Evolutionary conservation across 257 asterid genomes (phyloP), one percentile per base, ranked within the genome.

Genomic region (Fraxinus americana): DNA sequence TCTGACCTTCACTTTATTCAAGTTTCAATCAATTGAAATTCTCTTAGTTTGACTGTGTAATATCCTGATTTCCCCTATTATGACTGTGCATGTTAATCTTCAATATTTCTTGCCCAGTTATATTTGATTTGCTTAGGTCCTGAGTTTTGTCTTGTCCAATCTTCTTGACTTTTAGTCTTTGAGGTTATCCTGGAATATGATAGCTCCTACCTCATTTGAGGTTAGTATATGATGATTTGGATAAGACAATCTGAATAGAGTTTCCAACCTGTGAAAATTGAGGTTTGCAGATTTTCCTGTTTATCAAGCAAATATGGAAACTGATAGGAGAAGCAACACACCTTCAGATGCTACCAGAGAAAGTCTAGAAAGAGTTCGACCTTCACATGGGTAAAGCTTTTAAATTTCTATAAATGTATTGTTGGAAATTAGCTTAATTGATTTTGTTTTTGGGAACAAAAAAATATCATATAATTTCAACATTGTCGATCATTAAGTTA

Each of bases 181-280:
- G 77, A 80, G 75, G 76, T 80, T 82, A 74, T 83, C 75, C 77
- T 82, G 77, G 84, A 71, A 71, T 41, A 85, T 78, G 89, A 75
- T 69, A 78, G 82, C 80, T 74, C 81, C 82, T 77, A 48, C 82
- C 79, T 78, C 87, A 73, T 66, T 79, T 54, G 80, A 83, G 88
- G 83, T 87, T 77, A 83, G 85, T 86, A 50, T 86, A 91, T 88
- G 80, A 92, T 90, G 97, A 85, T 83, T 84, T 90, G 84, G 91
- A 80, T 85, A 85, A 83, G 87, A 86, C 89, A 89, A 54, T 83
- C 78, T 61, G 83, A 87, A 86, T 88, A 85, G 74, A 70, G 54
- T 79, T 82, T 85, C 82, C 90, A 70, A 79, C 78, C 75, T 9
- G 83, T 75, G 78, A 86, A 85, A 77, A 80, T 89, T 76, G 90